These are phyloP conservation scores for Acacia confusa DNA, from an alignment of 306 rosid genomes.

Conservation along the genomic window DNA sequence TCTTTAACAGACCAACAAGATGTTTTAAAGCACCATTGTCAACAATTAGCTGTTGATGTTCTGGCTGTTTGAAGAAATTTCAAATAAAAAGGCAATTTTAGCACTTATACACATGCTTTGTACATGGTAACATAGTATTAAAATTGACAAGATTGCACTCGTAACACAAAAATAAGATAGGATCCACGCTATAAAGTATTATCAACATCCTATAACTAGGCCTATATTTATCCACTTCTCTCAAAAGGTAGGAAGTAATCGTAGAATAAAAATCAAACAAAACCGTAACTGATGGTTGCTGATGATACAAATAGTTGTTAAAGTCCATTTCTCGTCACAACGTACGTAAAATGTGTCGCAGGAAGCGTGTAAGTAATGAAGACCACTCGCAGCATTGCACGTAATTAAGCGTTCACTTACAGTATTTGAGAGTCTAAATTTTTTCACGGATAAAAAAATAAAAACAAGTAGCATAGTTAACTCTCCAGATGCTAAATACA, in stretches of 20 bases:
- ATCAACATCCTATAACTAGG: slow-evolving; percentile 18
- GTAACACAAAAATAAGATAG: slow-evolving; percentile 3
- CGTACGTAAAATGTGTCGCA: background rate
- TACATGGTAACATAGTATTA: slow-evolving; percentile 6
- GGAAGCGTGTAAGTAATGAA: background rate
- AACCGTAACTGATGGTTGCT: slow-evolving; percentile 3
- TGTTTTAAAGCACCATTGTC: slow-evolving; percentile 78
- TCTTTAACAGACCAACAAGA: slow-evolving; percentile 85
- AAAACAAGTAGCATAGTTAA: background rate
- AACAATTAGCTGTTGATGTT: slow-evolving; percentile 94
- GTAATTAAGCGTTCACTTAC: background rate
- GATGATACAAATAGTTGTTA: slow-evolving; percentile 2
- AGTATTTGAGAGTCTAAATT: background rate
- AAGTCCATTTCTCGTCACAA: background rate
- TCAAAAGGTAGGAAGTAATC: slow-evolving; percentile 8
- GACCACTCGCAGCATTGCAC: slow-evolving; percentile 11
- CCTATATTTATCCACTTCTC: slow-evolving; percentile 12
- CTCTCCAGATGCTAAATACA: background rate
- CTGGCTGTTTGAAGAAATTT: slow-evolving; percentile 76
- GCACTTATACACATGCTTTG: slow-evolving; percentile 28
- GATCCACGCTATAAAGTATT: background rate
- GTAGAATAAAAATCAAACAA: background rate
- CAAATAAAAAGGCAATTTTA: slow-evolving; percentile 38
- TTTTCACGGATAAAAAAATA: background rate
- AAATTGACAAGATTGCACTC: background rate